phyloP scores from a whole-genome alignment of 164 flowering plant genomes.

The Litsea cubeba region DNA sequence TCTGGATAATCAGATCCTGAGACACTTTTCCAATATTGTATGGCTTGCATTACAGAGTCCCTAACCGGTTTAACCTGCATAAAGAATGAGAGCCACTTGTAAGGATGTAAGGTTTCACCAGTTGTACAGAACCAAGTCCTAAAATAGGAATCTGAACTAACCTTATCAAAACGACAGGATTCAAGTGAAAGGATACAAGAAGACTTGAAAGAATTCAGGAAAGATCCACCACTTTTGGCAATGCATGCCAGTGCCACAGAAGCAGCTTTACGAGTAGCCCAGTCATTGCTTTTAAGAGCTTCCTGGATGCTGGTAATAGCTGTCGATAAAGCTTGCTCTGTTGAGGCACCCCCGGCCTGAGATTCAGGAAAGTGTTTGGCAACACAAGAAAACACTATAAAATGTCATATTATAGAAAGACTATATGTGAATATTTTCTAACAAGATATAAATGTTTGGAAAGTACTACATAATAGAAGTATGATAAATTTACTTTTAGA shows the following conservation, averaged over 20 bases:
- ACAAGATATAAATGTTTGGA: too few species aligned
- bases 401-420: not conserved
- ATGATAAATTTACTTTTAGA: too few species aligned
- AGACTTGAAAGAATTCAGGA: constrained; percentile 44
- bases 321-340: constrained; percentile 44
- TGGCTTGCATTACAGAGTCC: constrained; percentile 63
- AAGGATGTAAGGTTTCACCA: constrained; percentile 11
- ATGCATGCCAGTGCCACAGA: constrained; percentile 64
- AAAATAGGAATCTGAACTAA: constrained; percentile 17
- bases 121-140: constrained; percentile 1
- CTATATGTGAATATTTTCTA: too few species aligned
- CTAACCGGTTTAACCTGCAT: constrained; percentile 92
- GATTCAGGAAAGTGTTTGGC: not conserved
- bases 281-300: constrained; percentile 75
- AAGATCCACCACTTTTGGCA: constrained; percentile 45
- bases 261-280: constrained; percentile 93
- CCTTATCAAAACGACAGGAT: constrained; percentile 95
- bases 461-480: too few species aligned
- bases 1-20: constrained; percentile 53
- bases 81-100: constrained; percentile 10
- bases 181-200: constrained; percentile 69
- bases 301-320: constrained; percentile 73
- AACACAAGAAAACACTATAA: not conserved
- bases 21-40: constrained; percentile 64
- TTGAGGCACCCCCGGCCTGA: constrained; percentile 86